These are phyloP conservation scores for Aquilaria malaccensis DNA, from an alignment of 345 rosid genomes.

Conservation along the genomic window DNA sequence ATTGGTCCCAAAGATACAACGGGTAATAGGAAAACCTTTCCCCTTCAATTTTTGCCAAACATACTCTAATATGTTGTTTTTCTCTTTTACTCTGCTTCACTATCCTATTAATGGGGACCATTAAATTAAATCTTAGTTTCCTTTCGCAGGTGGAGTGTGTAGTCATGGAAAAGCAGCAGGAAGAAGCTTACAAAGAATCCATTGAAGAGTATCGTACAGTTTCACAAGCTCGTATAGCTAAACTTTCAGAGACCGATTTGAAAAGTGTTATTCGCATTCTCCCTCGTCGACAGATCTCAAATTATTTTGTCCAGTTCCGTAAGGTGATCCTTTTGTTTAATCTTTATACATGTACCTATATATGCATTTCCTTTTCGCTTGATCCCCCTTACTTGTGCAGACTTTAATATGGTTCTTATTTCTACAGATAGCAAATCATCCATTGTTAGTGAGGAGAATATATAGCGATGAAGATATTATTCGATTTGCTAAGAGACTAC, in stretches of 20 bases:
- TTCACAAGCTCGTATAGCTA: constrained; percentile 61
- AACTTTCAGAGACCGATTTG: constrained; percentile 40
- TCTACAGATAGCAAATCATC: constrained; percentile 92
- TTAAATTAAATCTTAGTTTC: background rate
- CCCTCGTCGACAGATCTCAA: constrained; percentile 85
- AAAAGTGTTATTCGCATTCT: constrained; percentile 43
- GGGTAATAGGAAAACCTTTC: constrained; percentile 25
- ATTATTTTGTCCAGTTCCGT: constrained; percentile 88
- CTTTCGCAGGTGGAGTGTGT: constrained; percentile 80
- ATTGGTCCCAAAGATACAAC: constrained; percentile 88
- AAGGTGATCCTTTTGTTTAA: constrained; percentile 39
- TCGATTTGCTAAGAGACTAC: constrained; percentile 65
- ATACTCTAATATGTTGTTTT: background rate
- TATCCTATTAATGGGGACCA: constrained; percentile 6
- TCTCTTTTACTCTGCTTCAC: background rate
- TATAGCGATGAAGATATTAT: constrained; percentile 71
- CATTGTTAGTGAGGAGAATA: constrained; percentile 80
- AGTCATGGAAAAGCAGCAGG: constrained; percentile 70
- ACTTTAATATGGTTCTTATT: constrained; percentile 5
- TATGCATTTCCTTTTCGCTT: background rate
- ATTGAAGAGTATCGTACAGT: constrained; percentile 83
- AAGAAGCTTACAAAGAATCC: constrained; percentile 75
- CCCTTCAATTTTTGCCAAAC: too few species aligned
- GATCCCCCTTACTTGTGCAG: constrained; percentile 11
- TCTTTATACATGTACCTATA: background rate